These are phyloP conservation scores for Mortierella sp. DNA, from an alignment of 371 early-diverging fungal genomes.

Conservation along the genomic window DNA sequence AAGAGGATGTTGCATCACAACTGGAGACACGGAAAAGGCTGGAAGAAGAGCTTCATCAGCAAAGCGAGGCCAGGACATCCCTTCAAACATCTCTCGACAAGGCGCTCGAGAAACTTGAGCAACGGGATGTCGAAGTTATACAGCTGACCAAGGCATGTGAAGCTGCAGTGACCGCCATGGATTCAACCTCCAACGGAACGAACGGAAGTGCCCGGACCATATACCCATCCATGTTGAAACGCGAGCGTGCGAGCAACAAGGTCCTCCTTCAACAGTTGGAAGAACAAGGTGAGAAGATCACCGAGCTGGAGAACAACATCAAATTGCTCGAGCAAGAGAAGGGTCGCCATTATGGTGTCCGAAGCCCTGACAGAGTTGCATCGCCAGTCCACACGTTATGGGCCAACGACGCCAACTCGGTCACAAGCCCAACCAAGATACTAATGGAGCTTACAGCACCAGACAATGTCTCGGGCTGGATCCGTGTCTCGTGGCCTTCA, in stretches of 20 bases:
- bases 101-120: conserved; percentile 30
- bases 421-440: conserved; percentile 39
- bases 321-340: conserved; percentile 40
- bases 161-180: conserved; percentile 45
- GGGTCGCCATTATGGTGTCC: conserved; percentile 24
- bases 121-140: conserved; percentile 26
- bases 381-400: conserved; percentile 37
- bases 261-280: conserved; percentile 48
- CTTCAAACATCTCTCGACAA: conserved; percentile 20
- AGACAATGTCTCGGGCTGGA: conserved; percentile 47
- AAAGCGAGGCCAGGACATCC: conserved; percentile 11
- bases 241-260: conserved; percentile 52
- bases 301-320: conserved; percentile 43
- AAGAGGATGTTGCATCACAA: conserved; percentile 46
- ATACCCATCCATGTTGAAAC: conserved; percentile 52
- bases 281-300: conserved; percentile 53
- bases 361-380: conserved; percentile 38
- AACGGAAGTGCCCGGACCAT: conserved; percentile 47
- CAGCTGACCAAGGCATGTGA: conserved; percentile 50
- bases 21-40: conserved; percentile 34
- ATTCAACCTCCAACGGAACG: conserved; percentile 14
- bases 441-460: conserved; percentile 44
- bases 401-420: conserved; percentile 10
- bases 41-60: conserved; percentile 32
- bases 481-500: conserved; percentile 46